Evolutionary conservation across 441 rosid species (phyloP).

Genomic region (Pelargonium myrrhifolium): DNA sequence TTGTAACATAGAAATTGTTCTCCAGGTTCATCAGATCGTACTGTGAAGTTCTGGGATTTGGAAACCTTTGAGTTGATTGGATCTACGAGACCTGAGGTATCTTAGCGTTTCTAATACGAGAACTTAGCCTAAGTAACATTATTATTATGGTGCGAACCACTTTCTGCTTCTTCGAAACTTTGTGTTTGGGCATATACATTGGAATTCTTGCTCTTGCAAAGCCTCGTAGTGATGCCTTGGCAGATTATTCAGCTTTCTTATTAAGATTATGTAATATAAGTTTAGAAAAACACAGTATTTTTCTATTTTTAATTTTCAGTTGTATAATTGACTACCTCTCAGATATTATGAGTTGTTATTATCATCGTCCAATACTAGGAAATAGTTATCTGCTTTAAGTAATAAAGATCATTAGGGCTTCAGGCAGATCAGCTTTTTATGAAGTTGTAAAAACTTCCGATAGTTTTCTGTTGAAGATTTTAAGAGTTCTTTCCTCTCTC

Average conservation of each 20-base stretch:
- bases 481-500: too few relatives aligned
- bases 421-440: too few relatives aligned
- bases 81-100: constrained; percentile 90
- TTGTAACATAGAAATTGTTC: constrained; percentile 17
- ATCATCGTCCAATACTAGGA: too few relatives aligned
- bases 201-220: background rate
- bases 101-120: constrained; percentile 10
- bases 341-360: too few relatives aligned
- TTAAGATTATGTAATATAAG: background rate
- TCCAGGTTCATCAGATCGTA: constrained; percentile 93
- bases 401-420: too few relatives aligned
- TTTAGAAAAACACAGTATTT: too few relatives aligned
- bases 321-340: too few relatives aligned
- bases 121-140: background rate
- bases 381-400: too few relatives aligned
- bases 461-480: too few relatives aligned
- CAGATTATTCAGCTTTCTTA: background rate
- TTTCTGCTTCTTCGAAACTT: background rate
- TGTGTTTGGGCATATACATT: background rate
- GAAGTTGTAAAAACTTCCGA: too few relatives aligned
- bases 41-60: constrained; percentile 96
- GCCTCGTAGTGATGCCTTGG: background rate
- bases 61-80: constrained; percentile 96
- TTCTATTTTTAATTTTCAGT: too few relatives aligned
- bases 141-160: background rate